Evolutionary conservation across 306 rosid genomes (phyloP).

Genomic region (Pachyrhizus erosus): DNA sequence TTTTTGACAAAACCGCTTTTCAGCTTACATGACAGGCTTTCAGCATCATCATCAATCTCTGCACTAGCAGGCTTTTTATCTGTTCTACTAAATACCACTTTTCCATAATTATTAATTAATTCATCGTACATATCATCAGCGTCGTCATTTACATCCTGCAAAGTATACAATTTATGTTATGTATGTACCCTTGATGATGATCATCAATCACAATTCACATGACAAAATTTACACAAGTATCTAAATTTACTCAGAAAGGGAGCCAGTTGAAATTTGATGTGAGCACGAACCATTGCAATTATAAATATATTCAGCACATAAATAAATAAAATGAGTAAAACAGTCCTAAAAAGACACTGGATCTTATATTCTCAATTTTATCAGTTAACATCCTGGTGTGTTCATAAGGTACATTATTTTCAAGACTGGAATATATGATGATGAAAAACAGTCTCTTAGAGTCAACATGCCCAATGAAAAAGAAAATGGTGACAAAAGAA

Average conservation of each 20-base stretch:
- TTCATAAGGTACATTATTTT: constrained; percentile 8
- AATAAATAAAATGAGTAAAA: background rate
- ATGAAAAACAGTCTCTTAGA: background rate
- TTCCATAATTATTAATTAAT: constrained; percentile 82
- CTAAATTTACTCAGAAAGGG: background rate
- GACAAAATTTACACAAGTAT: constrained; percentile 3
- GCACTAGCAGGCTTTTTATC: constrained; percentile 69
- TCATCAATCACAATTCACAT: constrained; percentile 1
- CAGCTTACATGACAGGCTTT: constrained; percentile 89
- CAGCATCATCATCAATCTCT: constrained; percentile 92
- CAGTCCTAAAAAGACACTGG: constrained; percentile 11
- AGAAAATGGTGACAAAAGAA: background rate
- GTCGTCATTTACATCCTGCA: constrained; percentile 78
- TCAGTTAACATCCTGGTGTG: constrained; percentile 7
- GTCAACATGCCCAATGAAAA: background rate
- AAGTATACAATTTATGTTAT: constrained; percentile 25
- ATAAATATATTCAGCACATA: constrained; percentile 9
- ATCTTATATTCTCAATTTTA: constrained; percentile 3
- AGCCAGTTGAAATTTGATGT: background rate
- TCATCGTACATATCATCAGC: constrained; percentile 88
- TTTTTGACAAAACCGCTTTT: constrained; percentile 21
- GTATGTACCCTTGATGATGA: constrained; percentile 26
- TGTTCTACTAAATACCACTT: constrained; percentile 74
- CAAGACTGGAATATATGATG: background rate
- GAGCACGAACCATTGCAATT: background rate